Conservation (phyloP, 257 asterid species). For the Craterostigma plantagineum region DNA sequence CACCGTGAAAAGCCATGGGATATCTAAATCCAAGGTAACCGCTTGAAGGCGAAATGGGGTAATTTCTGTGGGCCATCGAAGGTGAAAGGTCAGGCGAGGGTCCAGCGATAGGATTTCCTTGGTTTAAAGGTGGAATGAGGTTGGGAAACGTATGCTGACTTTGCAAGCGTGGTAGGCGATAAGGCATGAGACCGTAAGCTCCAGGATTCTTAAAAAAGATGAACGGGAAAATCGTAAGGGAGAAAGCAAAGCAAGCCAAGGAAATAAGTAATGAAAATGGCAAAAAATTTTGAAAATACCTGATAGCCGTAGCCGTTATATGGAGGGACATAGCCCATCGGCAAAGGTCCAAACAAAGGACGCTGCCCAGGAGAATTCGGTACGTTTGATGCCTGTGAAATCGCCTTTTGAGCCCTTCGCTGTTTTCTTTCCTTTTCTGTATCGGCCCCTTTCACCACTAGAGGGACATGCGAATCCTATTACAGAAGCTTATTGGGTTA, state of each 20-base stretch:
- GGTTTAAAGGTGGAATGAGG: conserved; percentile 47
- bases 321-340: conserved; percentile 81
- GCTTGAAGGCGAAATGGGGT: conserved; percentile 7
- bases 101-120: conserved; percentile 50
- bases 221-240: conserved; percentile 13
- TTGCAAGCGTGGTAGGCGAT: conserved; percentile 63
- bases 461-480: conserved; percentile 78
- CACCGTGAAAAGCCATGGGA: conserved; percentile 11
- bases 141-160: conserved; percentile 56
- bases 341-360: conserved; percentile 60
- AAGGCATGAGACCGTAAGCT: conserved; percentile 71
- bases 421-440: conserved; percentile 93
- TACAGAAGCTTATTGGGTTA: too few species aligned
- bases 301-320: conserved; percentile 92
- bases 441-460: conserved; percentile 99
- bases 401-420: conserved; percentile 78
- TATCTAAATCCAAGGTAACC: conserved; percentile 54
- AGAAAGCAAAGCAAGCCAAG: conserved; percentile 7
- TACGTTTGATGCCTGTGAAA: conserved; percentile 40
- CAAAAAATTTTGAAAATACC: conserved; percentile 20
- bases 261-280: neutral
- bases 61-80: conserved; percentile 52
- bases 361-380: conserved; percentile 55
- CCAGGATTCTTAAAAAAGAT: conserved; percentile 63
- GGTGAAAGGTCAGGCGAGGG: conserved; percentile 43